Base-by-base conservation (phyloP, 352 stramenopile species). In the Globisporangium megalacanthum region DNA sequence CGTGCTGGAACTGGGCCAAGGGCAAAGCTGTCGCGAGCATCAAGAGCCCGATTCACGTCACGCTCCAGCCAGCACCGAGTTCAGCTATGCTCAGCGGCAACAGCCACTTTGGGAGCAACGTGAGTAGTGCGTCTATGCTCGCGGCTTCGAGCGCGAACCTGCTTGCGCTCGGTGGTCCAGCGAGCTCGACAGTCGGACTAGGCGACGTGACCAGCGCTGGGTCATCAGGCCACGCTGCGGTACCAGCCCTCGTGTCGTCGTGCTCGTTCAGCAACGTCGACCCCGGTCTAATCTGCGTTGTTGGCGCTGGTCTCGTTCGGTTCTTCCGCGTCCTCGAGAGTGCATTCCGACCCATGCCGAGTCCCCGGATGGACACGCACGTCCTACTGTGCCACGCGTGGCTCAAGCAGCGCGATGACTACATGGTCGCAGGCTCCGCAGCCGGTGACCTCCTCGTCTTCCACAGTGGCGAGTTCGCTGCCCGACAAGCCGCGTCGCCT, bases 1-100 rank as follows among this genome's bases (percentile, higher is more conserved):
- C 90, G 47, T 86, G 84, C 58, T 98, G 90, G 90, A 94, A 96
- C 64, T 97, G 89, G 89, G 84, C 89, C 48, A 97, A 96, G 58
- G 91, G 85, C 46, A 97, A 97, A 59, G 70, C 88, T 0, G 70
- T 95, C 1, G 83, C 82, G 25, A 86, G 67, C 48, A 78, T 91
- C 54, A 90, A 91, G 67, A 73, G 73, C 22, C 79, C 82, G 13
- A 60, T 92, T 17, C 70, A 88, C 59, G 75, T 81, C 7, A 68
- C 73, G 42, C 60, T 76, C 0, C 70, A 78, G 36, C 57, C 70
- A 5, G 71, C 75, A 25, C 66, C 72, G 22, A 86, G 74, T 44
- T 80, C 68, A 15, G 64, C 65, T 7, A 81, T 86, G 69, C 53
- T 83, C 9, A 64, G 61, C 39, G 56, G 46, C 10, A 22, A 20